phyloP scores from a whole-genome alignment of 176 grass and related monocot genomes.

The Musa schizocarpa region DNA sequence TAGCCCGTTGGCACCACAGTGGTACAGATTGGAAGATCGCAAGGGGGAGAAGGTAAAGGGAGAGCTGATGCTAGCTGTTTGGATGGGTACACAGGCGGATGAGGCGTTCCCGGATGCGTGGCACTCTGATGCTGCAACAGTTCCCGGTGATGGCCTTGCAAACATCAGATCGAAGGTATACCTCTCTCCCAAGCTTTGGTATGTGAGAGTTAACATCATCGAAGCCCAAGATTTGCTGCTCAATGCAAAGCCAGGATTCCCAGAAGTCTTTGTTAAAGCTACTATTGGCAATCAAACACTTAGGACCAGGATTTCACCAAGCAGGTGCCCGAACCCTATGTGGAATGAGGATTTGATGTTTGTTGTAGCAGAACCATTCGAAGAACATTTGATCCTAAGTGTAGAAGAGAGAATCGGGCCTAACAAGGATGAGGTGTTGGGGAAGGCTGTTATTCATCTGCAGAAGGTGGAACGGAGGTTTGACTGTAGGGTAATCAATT shows the following conservation, averaged over 20 bases:
- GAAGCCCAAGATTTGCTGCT: conserved; percentile 49
- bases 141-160: conserved; percentile 42
- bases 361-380: conserved; percentile 55
- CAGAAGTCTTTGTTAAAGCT: conserved; percentile 50
- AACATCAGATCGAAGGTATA: conserved; percentile 63
- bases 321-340: conserved; percentile 36
- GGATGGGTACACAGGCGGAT: conserved; percentile 51
- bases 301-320: conserved; percentile 31
- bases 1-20: conserved; percentile 47
- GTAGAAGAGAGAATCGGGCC: conserved; percentile 39
- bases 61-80: conserved; percentile 56
- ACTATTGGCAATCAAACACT: conserved; percentile 37
- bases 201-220: conserved; percentile 51
- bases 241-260: conserved; percentile 31
- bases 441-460: conserved; percentile 34
- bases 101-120: conserved; percentile 57
- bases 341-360: conserved; percentile 79
- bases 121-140: conserved; percentile 54
- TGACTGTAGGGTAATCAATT: conserved; percentile 35
- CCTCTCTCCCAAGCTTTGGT: conserved; percentile 64
- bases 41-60: conserved; percentile 41
- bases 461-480: conserved; percentile 41
- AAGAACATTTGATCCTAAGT: conserved; percentile 57
- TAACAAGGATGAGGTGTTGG: conserved; percentile 52
- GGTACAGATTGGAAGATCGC: conserved; percentile 40